phyloP scores from a whole-genome alignment of 306 rosid species.

The Inga laurina region DNA sequence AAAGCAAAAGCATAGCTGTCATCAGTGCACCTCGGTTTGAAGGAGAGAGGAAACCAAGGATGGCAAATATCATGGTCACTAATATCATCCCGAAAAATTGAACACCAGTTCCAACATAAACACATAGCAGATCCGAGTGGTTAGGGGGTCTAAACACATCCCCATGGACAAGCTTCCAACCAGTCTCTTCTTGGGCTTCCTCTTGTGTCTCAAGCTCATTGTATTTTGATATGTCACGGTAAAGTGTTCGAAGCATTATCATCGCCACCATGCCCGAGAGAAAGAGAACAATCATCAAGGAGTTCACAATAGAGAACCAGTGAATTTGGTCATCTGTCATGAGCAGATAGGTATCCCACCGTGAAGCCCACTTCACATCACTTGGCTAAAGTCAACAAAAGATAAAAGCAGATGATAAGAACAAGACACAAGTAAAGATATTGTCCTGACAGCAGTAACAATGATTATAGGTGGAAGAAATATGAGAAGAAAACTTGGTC shows the following conservation, averaged over 20 bases:
- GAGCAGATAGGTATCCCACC: constrained; percentile 98
- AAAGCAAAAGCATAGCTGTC: constrained; percentile 98
- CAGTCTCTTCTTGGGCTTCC: constrained; percentile 99
- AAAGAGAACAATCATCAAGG: constrained; percentile 97
- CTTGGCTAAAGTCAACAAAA: constrained; percentile 61
- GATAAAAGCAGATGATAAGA: constrained; percentile 28
- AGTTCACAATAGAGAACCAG: constrained; percentile 96
- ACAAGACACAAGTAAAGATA: constrained; percentile 20
- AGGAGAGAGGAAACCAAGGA: constrained; percentile 96
- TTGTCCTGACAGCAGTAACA: neutral
- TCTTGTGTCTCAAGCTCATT: constrained; percentile 98
- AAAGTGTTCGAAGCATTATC: constrained; percentile 97
- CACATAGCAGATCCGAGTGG: constrained; percentile 81
- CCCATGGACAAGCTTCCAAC: constrained; percentile 99
- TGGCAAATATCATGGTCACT: constrained; percentile 93
- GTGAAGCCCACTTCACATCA: constrained; percentile 98
- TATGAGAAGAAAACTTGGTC: neutral
- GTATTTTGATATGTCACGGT: constrained; percentile 96
- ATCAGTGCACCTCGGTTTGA: constrained; percentile 97
- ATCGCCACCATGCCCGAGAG: constrained; percentile 99
- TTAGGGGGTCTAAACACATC: constrained; percentile 95
- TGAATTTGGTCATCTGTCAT: constrained; percentile 97
- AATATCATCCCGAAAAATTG: constrained; percentile 90
- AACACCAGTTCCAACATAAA: constrained; percentile 95
- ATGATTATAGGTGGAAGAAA: neutral